phyloP scores from a whole-genome alignment of 768 basidiomycete genomes.

The Auricularia auricula-judae region DNA sequence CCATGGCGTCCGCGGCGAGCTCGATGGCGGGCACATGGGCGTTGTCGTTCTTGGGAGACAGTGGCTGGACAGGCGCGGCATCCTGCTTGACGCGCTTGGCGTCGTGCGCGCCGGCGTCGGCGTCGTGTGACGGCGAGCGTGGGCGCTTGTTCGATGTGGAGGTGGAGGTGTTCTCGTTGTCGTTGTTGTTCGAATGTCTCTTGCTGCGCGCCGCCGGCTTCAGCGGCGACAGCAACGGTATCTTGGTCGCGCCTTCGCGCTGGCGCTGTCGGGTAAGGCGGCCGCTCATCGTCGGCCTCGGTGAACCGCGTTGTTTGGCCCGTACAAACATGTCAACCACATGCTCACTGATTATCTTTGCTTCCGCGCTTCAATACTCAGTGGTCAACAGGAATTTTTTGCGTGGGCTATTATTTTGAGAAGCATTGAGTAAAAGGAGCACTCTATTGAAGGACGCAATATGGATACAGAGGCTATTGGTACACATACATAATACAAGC shows the following conservation, averaged over 20 bases:
- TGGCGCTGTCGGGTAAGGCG: not conserved
- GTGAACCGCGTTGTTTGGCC: not conserved
- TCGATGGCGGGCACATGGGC: not conserved
- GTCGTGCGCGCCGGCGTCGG: not conserved
- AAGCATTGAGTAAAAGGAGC: too few relatives aligned
- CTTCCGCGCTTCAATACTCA: too few relatives aligned
- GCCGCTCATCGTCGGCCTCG: not conserved
- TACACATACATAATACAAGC: too few relatives aligned
- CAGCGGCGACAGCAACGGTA: not conserved
- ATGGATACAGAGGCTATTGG: too few relatives aligned
- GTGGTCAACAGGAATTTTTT: too few relatives aligned
- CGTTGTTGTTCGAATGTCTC: not conserved
- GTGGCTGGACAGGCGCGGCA: not conserved
- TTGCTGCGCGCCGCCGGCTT: not conserved
- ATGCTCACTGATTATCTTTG: too few relatives aligned
- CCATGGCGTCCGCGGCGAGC: not conserved
- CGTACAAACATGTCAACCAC: not conserved
- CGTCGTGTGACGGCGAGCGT: not conserved
- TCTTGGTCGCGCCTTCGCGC: not conserved
- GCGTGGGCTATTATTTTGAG: too few relatives aligned
- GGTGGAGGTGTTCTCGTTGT: not conserved
- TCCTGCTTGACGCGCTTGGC: not conserved
- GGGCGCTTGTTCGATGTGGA: not conserved
- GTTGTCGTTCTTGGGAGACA: not conserved
- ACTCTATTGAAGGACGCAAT: too few relatives aligned